These are phyloP conservation scores for Aquilaria yunnanensis DNA, from an alignment of 345 rosid species.

Conservation along the genomic window DNA sequence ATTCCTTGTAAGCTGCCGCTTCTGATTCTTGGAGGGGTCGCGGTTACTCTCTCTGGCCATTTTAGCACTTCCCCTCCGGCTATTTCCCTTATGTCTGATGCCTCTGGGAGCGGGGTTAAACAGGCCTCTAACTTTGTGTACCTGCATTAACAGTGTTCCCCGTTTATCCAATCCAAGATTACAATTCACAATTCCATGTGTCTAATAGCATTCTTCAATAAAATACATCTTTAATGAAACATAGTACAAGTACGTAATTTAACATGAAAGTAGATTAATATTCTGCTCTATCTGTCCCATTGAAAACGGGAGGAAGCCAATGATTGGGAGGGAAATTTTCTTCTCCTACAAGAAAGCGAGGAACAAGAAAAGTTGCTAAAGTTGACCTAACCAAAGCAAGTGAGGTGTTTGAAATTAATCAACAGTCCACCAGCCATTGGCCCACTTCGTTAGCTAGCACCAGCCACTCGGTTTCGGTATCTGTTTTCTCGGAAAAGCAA, in stretches of 20 bases:
- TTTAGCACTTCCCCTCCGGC: conserved; percentile 70
- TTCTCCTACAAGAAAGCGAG: neutral
- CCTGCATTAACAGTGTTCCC: conserved; percentile 26
- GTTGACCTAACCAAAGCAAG: conserved; percentile 1
- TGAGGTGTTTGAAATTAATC: neutral
- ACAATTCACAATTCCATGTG: too few species aligned
- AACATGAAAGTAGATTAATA: too few species aligned
- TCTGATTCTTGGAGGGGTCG: conserved; percentile 79
- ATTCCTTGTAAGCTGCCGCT: conserved; percentile 47
- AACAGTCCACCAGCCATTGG: conserved; percentile 1
- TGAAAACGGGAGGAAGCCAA: neutral
- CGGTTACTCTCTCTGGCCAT: conserved; percentile 74
- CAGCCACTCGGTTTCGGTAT: conserved; percentile 28
- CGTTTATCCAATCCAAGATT: too few species aligned
- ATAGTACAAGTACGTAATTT: too few species aligned
- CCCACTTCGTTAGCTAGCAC: conserved; percentile 12
- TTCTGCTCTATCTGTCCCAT: too few species aligned
- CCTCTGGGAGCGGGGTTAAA: conserved; percentile 79
- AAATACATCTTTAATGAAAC: too few species aligned
- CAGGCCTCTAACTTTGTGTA: conserved; percentile 80
- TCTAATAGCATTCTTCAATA: too few species aligned
- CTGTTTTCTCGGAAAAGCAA: neutral
- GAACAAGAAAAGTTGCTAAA: conserved; percentile 13
- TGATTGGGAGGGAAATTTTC: neutral
- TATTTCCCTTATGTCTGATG: conserved; percentile 37